These are phyloP conservation scores for Pseudofabraea citricarpa DNA, from an alignment of 2,329 filamentous ascomycete genomes.

Conservation along the genomic window DNA sequence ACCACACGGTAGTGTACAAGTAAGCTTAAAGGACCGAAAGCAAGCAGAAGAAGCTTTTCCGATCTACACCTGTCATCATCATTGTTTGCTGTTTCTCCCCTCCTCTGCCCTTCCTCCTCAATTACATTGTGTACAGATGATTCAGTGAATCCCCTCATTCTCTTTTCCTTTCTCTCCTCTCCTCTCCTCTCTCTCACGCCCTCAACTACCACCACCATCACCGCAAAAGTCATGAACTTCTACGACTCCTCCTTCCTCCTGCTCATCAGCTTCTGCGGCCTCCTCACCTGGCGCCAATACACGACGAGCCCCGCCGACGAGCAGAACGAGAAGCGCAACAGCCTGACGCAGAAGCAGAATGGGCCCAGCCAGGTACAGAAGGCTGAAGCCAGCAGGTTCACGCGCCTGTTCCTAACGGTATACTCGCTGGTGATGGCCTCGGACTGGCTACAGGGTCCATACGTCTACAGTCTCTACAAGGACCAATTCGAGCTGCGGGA, in stretches of 20 bases:
- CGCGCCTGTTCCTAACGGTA: conserved; percentile 33
- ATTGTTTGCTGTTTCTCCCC: too few relatives aligned
- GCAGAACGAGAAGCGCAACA: conserved; percentile 12
- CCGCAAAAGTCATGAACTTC: conserved; percentile 21
- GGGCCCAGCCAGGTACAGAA: conserved; percentile 18
- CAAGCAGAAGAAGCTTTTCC: too few relatives aligned
- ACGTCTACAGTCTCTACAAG: conserved; percentile 28
- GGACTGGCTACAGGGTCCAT: conserved; percentile 44
- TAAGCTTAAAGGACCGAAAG: too few relatives aligned
- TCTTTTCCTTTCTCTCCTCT: too few relatives aligned
- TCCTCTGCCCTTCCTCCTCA: too few relatives aligned
- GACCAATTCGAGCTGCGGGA: conserved; percentile 26
- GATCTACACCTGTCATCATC: too few relatives aligned
- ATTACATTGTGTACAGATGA: too few relatives aligned
- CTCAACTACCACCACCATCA: too few relatives aligned
- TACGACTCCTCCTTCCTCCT: conserved; percentile 20
- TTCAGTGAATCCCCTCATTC: too few relatives aligned
- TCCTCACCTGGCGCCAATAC: conserved; percentile 25
- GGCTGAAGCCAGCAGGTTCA: conserved; percentile 21
- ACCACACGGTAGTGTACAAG: too few relatives aligned
- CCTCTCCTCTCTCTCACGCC: too few relatives aligned
- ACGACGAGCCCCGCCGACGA: conserved; percentile 11
- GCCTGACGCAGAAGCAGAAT: conserved; percentile 7
- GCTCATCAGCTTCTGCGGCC: conserved; percentile 19
- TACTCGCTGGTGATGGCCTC: conserved; percentile 45